Evolutionary conservation across 148 eudicot species (phyloP).

Genomic region (Rhododendron molle): DNA sequence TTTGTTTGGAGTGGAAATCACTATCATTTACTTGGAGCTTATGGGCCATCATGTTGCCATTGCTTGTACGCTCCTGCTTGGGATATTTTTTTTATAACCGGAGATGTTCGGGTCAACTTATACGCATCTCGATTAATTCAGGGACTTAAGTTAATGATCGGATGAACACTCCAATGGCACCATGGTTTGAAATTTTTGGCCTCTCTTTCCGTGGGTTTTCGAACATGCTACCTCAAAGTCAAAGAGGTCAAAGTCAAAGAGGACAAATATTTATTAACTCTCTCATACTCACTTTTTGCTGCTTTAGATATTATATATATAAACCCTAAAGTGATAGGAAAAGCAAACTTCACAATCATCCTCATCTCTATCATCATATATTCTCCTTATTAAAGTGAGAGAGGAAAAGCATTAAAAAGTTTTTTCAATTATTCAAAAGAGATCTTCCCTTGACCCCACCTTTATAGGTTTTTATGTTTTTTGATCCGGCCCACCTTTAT

Average conservation of each 20-base stretch:
- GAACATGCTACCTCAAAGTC: too few relatives aligned
- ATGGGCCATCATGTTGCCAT: neutral
- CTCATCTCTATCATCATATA: conserved; percentile 7
- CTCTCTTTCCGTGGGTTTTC: too few relatives aligned
- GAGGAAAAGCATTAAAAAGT: neutral
- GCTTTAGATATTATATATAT: neutral
- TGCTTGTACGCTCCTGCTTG: neutral
- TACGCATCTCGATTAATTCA: too few relatives aligned
- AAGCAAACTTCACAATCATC: neutral
- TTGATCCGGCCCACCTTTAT: neutral
- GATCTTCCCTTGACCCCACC: neutral
- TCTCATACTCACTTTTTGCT: too few relatives aligned
- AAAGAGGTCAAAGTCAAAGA: too few relatives aligned
- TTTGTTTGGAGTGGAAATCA: neutral
- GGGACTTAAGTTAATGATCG: too few relatives aligned
- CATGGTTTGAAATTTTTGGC: too few relatives aligned
- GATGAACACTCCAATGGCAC: neutral
- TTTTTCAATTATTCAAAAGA: neutral
- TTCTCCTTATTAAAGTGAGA: neutral
- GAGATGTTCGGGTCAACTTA: neutral
- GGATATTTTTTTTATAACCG: neutral
- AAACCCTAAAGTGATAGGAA: neutral
- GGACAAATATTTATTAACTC: too few relatives aligned
- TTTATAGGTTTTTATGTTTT: too few relatives aligned
- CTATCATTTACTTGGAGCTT: neutral